phyloP scores from a whole-genome alignment of 2,329 filamentous ascomycete genomes.

The Lecanicillium sp. region DNA sequence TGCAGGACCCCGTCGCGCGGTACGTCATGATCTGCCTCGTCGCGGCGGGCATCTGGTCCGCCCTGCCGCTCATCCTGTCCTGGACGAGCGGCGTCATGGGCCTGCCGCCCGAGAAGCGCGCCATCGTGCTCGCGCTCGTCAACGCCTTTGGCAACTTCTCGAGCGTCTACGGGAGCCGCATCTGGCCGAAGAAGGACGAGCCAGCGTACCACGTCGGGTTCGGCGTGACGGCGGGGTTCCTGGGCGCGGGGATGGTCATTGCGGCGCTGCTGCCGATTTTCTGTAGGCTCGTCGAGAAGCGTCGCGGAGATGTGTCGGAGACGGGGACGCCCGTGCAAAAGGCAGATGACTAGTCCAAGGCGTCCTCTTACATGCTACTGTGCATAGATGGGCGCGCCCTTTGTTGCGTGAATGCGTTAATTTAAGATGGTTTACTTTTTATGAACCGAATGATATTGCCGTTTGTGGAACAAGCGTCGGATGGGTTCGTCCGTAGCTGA shows the following conservation, averaged over 20 bases:
- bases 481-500: not conserved
- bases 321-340: not conserved
- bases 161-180: constrained; percentile 25
- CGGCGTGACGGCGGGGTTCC: constrained; percentile 24
- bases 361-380: too few relatives aligned
- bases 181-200: constrained; percentile 23
- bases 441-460: too few relatives aligned
- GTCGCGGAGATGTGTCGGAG: not conserved
- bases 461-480: too few relatives aligned
- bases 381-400: too few relatives aligned
- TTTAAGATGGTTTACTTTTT: too few relatives aligned
- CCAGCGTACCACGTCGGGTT: constrained; percentile 24
- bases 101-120: constrained; percentile 26
- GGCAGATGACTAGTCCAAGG: not conserved
- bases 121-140: constrained; percentile 26
- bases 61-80: constrained; percentile 22
- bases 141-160: constrained; percentile 28
- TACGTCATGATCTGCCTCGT: constrained; percentile 27
- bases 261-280: constrained; percentile 20
- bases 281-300: constrained; percentile 11
- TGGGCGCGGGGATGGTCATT: constrained; percentile 21
- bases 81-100: constrained; percentile 24
- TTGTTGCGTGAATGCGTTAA: too few relatives aligned
- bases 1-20: constrained; percentile 19
- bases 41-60: constrained; percentile 22